Conservation (phyloP, 495 filamentous ascomycete species). For the Echria macrotheca region DNA sequence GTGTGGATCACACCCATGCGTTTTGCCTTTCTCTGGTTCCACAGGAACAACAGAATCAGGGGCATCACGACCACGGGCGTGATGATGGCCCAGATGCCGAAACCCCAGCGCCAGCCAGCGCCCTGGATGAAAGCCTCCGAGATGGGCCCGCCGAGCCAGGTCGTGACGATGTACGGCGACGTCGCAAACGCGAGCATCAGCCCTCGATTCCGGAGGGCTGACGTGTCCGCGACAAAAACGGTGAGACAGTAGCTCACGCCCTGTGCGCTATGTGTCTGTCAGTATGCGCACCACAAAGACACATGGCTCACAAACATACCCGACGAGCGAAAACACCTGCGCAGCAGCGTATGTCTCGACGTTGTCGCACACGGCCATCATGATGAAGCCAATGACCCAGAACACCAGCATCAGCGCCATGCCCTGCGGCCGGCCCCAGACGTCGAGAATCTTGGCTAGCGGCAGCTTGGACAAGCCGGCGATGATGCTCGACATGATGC, state of each 20-base stretch:
- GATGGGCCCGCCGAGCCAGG: conserved; percentile 44
- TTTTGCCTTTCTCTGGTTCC: conserved; percentile 52
- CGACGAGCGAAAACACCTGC: conserved; percentile 44
- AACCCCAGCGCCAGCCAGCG: conserved; percentile 58
- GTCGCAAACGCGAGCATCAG: conserved; percentile 54
- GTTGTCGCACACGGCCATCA: conserved; percentile 43
- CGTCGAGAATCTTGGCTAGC: conserved; percentile 59
- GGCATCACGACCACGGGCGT: conserved; percentile 49
- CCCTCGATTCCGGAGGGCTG: conserved; percentile 55
- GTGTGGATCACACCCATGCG: conserved; percentile 43
- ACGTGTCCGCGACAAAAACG: conserved; percentile 61
- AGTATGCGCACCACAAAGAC: conserved; percentile 32
- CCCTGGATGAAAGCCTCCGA: conserved; percentile 37
- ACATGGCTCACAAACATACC: conserved; percentile 23
- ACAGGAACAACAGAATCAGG: conserved; percentile 48
- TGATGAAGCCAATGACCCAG: conserved; percentile 36
- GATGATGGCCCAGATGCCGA: conserved; percentile 54
- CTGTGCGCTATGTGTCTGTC: conserved; percentile 30
- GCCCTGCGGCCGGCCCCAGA: conserved; percentile 54
- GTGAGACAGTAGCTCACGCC: conserved; percentile 40
- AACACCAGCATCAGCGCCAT: conserved; percentile 33
- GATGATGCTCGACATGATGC: conserved; percentile 49
- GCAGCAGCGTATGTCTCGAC: conserved; percentile 47
- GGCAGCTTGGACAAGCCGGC: conserved; percentile 56
- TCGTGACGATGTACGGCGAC: conserved; percentile 61